Conservation (phyloP, 176 grass and related monocot species). For the Bonia amplexicaulis region DNA sequence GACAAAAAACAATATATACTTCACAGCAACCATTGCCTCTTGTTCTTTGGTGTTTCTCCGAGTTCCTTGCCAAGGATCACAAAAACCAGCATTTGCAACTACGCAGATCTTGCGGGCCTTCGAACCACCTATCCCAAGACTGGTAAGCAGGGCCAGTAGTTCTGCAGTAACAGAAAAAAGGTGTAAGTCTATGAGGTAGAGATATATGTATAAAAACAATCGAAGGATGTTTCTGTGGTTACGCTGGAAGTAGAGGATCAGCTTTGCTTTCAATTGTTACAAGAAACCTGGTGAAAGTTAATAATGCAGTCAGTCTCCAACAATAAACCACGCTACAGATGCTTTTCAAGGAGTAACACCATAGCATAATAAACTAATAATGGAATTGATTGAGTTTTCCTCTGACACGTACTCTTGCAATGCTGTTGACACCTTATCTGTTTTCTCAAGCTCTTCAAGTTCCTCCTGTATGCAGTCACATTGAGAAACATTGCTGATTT, state of each 20-base stretch:
- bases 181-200: not conserved
- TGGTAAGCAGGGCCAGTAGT: constrained; percentile 48
- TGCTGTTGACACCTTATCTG: constrained; percentile 54
- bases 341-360: not conserved
- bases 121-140: constrained; percentile 87
- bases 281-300: constrained; percentile 50
- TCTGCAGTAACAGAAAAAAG: constrained; percentile 35
- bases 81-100: constrained; percentile 82
- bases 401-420: constrained; percentile 60
- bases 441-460: constrained; percentile 65
- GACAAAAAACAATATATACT: constrained; percentile 1
- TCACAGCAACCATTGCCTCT: not conserved
- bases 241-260: constrained; percentile 84
- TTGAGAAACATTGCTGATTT: not conserved
- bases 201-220: not conserved
- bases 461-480: constrained; percentile 53
- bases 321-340: not conserved
- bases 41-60: not conserved
- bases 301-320: constrained; percentile 4
- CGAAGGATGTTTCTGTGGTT: constrained; percentile 20
- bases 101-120: constrained; percentile 65
- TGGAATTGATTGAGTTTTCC: not conserved
- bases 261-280: constrained; percentile 51
- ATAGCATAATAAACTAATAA: not conserved
- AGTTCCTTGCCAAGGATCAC: constrained; percentile 33